Evolutionary conservation across 768 basidiomycete species (phyloP).

Genomic region (Rubroboletus satanas): DNA sequence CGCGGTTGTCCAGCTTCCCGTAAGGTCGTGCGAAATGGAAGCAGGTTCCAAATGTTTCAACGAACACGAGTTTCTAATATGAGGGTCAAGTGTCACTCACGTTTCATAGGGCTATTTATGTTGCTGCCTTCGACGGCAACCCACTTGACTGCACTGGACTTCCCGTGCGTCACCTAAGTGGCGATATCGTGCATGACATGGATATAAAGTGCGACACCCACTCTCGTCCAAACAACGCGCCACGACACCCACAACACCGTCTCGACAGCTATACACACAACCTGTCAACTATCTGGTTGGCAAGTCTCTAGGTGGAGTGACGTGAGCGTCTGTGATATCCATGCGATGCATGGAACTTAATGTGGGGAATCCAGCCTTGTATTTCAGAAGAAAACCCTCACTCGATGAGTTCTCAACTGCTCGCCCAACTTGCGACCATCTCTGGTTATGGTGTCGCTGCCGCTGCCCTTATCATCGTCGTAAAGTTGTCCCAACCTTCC

Average conservation of each 20-base stretch:
- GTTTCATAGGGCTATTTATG: not conserved
- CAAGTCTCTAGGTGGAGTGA: not conserved
- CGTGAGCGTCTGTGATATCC: not conserved
- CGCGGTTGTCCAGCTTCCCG: too few relatives aligned
- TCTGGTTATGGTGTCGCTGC: not conserved
- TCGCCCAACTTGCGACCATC: not conserved
- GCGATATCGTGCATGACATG: not conserved
- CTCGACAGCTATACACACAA: not conserved
- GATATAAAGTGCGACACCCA: not conserved
- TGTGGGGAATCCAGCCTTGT: too few relatives aligned
- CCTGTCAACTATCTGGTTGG: not conserved
- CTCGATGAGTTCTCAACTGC: not conserved
- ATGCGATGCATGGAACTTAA: not conserved
- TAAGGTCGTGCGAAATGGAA: not conserved
- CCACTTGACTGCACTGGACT: too few relatives aligned
- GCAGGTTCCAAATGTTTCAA: not conserved
- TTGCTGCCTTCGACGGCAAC: not conserved
- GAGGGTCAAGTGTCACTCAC: not conserved
- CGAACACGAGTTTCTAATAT: not conserved
- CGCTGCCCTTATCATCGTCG: not conserved
- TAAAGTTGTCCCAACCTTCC: not conserved
- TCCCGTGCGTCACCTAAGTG: not conserved
- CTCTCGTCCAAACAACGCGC: not conserved
- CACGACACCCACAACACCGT: rapidly evolving
- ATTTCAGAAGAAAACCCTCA: not conserved